Evolutionary conservation across 1,284 basidiomycete species (phyloP), one percentile per base, ranked within the genome.

Genomic region (Hymenochaete sp.): DNA sequence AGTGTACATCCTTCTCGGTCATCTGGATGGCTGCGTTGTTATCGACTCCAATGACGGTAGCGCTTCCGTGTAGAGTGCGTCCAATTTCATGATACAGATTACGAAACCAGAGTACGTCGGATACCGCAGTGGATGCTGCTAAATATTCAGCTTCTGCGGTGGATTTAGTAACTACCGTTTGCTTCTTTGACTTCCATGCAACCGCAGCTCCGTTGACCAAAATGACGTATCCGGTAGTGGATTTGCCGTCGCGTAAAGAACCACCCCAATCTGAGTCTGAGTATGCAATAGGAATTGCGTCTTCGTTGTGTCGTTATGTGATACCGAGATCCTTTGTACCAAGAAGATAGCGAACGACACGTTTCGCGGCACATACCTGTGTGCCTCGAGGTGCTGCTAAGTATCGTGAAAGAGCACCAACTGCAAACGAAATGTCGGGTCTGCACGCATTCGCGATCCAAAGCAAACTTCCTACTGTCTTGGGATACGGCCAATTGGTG

Each of bases 71-170:
- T 25, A 61, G 35, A 0, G 48, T 53, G 3, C 64, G 45, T 42
- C 68, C 60, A 1, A 26, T 24, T 3, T 65, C 44, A 39, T 63
- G 57, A 10, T 52, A 44, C 11, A 50, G 38, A 25, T 68, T 39
- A 55, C 58, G 13, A n/a, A n/a, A n/a, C n/a, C n/a, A n/a, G n/a
- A n/a, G n/a, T n/a, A n/a, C n/a, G n/a, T n/a, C n/a, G n/a, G n/a
- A n/a, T n/a, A n/a, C 56, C 11, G 38, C 14, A 2, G 25, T 43
- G 0, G 53, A 52, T 0, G 58, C 22, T 0, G 62, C 61, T 43
- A 69, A 61, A 48, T 68, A 70, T 43, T 70, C 64, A 0, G 65
- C 63, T 47, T 70, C 66, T 0, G 58, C 57, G 0, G 62, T 65
- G 0, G 62, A 70, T 2, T 55, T 38, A 1, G 67, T 59, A 5